Evolutionary conservation across 169 alveolate species (phyloP).

Genomic region (Perkinsus olseni): DNA sequence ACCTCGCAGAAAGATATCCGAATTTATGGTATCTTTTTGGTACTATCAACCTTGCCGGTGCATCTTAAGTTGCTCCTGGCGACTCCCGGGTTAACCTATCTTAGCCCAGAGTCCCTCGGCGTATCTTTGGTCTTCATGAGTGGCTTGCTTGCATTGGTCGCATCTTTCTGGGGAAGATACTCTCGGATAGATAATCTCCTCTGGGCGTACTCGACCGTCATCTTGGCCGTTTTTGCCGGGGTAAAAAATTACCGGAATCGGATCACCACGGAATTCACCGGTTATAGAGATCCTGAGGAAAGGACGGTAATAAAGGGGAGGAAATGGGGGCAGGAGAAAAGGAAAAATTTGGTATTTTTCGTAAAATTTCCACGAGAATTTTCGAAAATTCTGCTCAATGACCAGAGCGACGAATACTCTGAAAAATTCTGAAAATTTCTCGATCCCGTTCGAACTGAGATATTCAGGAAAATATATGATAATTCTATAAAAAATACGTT

Average conservation of each 20-base stretch:
- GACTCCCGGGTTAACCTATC: neutral
- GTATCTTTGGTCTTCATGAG: neutral
- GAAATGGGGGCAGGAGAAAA: neutral
- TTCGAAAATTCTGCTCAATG: no score
- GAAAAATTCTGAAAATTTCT: no score
- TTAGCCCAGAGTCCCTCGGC: neutral
- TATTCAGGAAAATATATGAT: no score
- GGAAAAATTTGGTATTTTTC: no score
- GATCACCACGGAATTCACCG: neutral
- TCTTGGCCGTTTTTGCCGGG: neutral
- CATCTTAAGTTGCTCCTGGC: neutral
- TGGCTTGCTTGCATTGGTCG: neutral
- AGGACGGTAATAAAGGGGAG: neutral
- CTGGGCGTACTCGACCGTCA: neutral
- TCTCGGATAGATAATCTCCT: neutral
- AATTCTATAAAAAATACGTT: no score
- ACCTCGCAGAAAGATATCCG: neutral
- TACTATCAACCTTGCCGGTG: neutral
- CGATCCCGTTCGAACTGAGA: no score
- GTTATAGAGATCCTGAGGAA: neutral
- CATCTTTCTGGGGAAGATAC: neutral
- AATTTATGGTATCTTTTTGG: neutral
- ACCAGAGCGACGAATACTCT: no score
- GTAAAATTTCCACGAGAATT: neutral
- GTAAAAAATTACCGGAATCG: neutral